A percentile compares a stretch with the other conserved stretches of the same genome.
Conservation (phyloP, 257 asterid species). For the Solanum gandarillasii region DNA sequence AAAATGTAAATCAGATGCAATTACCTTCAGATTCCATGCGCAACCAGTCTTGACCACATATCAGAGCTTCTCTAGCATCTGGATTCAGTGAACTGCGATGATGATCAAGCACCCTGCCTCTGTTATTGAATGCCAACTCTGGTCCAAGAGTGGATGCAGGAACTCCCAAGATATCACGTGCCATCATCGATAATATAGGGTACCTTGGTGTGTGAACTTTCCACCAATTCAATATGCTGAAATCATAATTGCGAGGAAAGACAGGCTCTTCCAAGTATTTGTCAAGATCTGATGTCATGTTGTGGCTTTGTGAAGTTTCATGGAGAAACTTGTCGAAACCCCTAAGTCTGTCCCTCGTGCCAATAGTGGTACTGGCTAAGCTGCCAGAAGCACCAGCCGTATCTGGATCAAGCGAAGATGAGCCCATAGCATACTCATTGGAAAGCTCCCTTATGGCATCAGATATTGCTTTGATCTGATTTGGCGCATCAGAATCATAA, state of each 20-base stretch:
- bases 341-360: conserved; percentile 66
- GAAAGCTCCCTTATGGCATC: conserved; percentile 60
- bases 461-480: conserved; percentile 53
- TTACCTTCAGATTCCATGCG: conserved; percentile 63
- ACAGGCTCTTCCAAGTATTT: conserved; percentile 84
- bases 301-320: conserved; percentile 67
- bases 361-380: conserved; percentile 33
- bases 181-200: conserved; percentile 88
- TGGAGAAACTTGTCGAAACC: conserved; percentile 85
- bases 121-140: conserved; percentile 54
- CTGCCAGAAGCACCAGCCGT: conserved; percentile 27
- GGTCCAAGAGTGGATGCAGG: conserved; percentile 76
- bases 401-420: conserved; percentile 39
- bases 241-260: conserved; percentile 78
- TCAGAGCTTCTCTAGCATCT: conserved; percentile 72
- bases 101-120: conserved; percentile 61
- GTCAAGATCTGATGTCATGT: conserved; percentile 63
- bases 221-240: conserved; percentile 96
- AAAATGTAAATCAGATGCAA: neutral
- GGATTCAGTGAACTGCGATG: conserved; percentile 50
- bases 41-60: conserved; percentile 96
- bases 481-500: conserved; percentile 47
- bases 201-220: conserved; percentile 96
- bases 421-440: conserved; percentile 53
- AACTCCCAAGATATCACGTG: conserved; percentile 77